Evolutionary conservation across 805 yeast species (phyloP).

Genomic region (Yamadazyma endophytica): DNA sequence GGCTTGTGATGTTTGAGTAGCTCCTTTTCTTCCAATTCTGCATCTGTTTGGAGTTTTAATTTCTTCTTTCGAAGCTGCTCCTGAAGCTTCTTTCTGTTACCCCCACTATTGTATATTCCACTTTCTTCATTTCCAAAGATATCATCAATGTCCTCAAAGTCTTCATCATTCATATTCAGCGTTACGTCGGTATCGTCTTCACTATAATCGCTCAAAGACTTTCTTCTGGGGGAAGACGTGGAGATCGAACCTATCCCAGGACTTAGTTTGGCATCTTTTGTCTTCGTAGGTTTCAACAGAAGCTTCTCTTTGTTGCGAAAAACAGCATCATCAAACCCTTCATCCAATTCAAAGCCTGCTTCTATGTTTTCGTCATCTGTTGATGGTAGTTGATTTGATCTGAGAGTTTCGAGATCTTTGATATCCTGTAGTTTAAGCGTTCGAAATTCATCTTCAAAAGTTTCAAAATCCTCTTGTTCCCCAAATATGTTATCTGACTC

Average conservation of each 20-base stretch:
- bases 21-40: conserved; percentile 32
- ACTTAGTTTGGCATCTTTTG: conserved; percentile 3
- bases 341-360: neutral
- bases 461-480: conserved; percentile 14
- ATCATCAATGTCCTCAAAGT: conserved; percentile 31
- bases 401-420: conserved; percentile 1
- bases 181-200: conserved; percentile 40
- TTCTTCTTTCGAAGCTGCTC: conserved; percentile 20
- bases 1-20: conserved; percentile 14
- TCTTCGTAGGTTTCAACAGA: no score
- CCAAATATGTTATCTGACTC: conserved; percentile 25
- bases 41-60: conserved; percentile 23
- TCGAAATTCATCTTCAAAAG: conserved; percentile 22
- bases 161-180: neutral
- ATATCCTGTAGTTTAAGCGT: conserved; percentile 15
- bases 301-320: no score
- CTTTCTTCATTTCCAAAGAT: conserved; percentile 35
- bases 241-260: conserved; percentile 11
- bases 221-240: conserved; percentile 13
- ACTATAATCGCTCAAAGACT: conserved; percentile 32
- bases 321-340: neutral
- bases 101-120: conserved; percentile 25
- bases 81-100: conserved; percentile 16
- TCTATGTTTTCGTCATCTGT: neutral
- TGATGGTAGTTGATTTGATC: no score